Base-by-base conservation (phyloP, 768 basidiomycete species). In the Pleurotus cornucopiae region DNA sequence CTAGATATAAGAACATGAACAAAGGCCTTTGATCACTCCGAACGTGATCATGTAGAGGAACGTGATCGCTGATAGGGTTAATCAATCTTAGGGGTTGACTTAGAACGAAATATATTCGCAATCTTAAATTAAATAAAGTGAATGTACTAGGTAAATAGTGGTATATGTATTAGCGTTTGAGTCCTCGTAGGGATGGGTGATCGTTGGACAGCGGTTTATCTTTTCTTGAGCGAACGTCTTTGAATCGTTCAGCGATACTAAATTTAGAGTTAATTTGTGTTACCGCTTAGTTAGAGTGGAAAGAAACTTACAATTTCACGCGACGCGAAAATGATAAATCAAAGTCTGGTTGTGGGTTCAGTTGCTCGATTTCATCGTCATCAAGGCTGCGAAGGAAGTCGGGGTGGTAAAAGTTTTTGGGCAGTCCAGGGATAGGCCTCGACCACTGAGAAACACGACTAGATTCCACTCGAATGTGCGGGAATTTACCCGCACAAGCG, bases 381-480 rank as follows among this genome's bases (percentile, higher is more conserved):
- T 57, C 48, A 21, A 53, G 45, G 12, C 43, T 21, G 26, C 5
- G 34, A 18, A 60, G 56, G 48, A 30, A 60, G 13, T 47, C 21
- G 25, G 56, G 25, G 34, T 60, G 37, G 51, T 60, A 60, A 34
- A 60, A 60, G 21, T 57, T 60, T 4, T 13, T 3, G 16, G 51
- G 59, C 12, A 60, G 49, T 21, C 56, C 48, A 23, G 16, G 44
- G 9, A 30, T 21, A n/a, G 59, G 49, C 14, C 38, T 40, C 25
- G 49, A 25, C 12, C 39, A 11, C 23, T 25, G 21, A 12, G 51
- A 25, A 5, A 14, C 23, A 5, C 51, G 20, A 18, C 34, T 46
- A 16, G 56, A 60, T 20, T 12, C 11, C 37, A 60, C 44, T 20
- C 49, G 43, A 13, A 21, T 37, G 21, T 57, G 56, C 14, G 59